These are phyloP conservation scores for Myxozyma udenii DNA, from an alignment of 805 yeast species.

Conservation along the genomic window DNA sequence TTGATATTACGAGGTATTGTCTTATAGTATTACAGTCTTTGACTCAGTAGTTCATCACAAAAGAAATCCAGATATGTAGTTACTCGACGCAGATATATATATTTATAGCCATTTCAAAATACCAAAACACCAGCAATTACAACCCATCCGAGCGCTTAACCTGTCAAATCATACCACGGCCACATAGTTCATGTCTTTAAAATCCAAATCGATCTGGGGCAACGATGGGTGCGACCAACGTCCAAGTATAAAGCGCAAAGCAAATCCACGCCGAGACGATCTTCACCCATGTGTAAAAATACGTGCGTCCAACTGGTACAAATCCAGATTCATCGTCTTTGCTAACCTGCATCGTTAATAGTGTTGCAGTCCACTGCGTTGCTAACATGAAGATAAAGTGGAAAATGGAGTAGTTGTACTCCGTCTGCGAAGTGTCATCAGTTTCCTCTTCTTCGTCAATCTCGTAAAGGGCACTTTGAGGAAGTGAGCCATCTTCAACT, in stretches of 20 bases:
- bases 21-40: too few relatives aligned
- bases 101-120: not conserved
- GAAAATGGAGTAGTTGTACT: slow-evolving; percentile 82
- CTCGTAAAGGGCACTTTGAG: slow-evolving; percentile 84
- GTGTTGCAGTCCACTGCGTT: slow-evolving; percentile 93
- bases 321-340: slow-evolving; percentile 74
- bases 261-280: slow-evolving; percentile 91
- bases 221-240: slow-evolving; percentile 81
- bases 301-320: slow-evolving; percentile 94
- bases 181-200: slow-evolving; percentile 4
- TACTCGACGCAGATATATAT: too few relatives aligned
- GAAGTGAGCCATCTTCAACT: slow-evolving; percentile 92
- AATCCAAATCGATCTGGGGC: slow-evolving; percentile 78
- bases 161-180: too few relatives aligned
- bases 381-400: slow-evolving; percentile 91
- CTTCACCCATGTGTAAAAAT: slow-evolving; percentile 92
- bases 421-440: slow-evolving; percentile 52
- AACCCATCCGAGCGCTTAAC: too few relatives aligned
- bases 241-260: slow-evolving; percentile 82
- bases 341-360: slow-evolving; percentile 78
- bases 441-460: slow-evolving; percentile 48
- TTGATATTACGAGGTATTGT: too few relatives aligned
- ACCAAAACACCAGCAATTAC: not conserved
- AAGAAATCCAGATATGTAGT: too few relatives aligned
- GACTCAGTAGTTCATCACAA: too few relatives aligned